phyloP scores from a whole-genome alignment of 208 protist species.

The Trypanosoma congolense region DNA sequence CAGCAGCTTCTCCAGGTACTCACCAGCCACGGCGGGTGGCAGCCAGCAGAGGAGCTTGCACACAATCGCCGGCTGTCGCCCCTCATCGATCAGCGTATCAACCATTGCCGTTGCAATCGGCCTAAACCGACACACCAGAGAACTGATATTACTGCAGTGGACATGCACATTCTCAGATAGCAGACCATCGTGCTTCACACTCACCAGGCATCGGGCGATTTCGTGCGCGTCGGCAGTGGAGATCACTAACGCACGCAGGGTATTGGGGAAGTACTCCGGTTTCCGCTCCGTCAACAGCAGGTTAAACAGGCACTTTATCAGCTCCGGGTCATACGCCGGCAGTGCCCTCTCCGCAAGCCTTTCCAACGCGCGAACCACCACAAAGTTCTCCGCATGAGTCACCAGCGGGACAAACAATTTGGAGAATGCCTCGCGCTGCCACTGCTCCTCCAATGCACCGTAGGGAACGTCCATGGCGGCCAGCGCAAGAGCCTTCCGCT shows the following conservation, averaged over 20 bases:
- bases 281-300: not conserved
- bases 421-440: slow-evolving; percentile 6
- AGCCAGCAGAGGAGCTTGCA: slow-evolving; percentile 15
- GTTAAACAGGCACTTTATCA: slow-evolving; percentile 2
- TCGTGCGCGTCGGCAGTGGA: not conserved
- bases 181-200: not conserved
- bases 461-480: not conserved
- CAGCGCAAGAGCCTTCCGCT: not conserved
- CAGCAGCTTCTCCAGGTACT: not conserved
- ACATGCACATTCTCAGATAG: not conserved
- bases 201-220: slow-evolving; percentile 2
- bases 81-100: slow-evolving; percentile 1
- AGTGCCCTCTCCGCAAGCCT: not conserved
- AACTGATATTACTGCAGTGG: not conserved
- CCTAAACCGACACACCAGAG: not conserved
- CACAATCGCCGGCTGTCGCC: slow-evolving; percentile 4
- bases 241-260: slow-evolving; percentile 1
- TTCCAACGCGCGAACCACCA: not conserved
- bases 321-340: not conserved
- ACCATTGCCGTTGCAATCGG: slow-evolving; percentile 4
- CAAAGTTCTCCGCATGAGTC: not conserved
- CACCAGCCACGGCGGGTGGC: not conserved
- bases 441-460: slow-evolving; percentile 4
- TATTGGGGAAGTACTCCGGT: not conserved
- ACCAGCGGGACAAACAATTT: slow-evolving; percentile 9